These are phyloP conservation scores for Annulohypoxylon moriforme DNA, from an alignment of 495 filamentous ascomycete genomes.

Conservation along the genomic window DNA sequence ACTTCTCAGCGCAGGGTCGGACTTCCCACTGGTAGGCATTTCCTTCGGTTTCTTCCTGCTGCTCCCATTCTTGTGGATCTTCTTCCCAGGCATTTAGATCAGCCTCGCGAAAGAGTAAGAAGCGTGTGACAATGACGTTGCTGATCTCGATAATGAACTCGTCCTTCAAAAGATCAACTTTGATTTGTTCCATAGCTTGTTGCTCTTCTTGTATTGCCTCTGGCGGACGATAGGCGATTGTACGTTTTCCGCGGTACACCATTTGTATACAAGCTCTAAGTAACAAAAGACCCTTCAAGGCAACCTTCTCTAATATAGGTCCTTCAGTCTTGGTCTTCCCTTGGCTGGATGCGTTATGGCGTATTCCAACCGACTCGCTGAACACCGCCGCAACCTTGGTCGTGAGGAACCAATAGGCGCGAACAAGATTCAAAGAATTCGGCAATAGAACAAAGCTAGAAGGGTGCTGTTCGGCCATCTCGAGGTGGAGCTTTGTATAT, in stretches of 20 bases:
- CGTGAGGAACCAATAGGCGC: conserved; percentile 85
- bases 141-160: conserved; percentile 81
- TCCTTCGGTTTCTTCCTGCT: conserved; percentile 79
- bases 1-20: conserved; percentile 88
- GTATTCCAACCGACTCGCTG: conserved; percentile 61
- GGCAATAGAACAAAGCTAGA: conserved; percentile 84
- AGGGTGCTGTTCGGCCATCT: conserved; percentile 80
- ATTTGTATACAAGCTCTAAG: conserved; percentile 86
- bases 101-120: conserved; percentile 85
- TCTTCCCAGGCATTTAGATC: conserved; percentile 93
- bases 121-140: conserved; percentile 83
- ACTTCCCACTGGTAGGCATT: conserved; percentile 90
- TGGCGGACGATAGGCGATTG: conserved; percentile 83
- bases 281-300: conserved; percentile 82
- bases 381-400: conserved; percentile 78
- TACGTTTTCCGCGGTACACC: conserved; percentile 80
- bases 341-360: conserved; percentile 59
- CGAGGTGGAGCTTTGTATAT: conserved; percentile 88
- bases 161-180: conserved; percentile 76
- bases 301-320: conserved; percentile 76
- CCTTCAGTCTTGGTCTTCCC: conserved; percentile 65
- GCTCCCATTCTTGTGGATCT: conserved; percentile 93
- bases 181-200: conserved; percentile 70
- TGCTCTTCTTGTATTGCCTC: conserved; percentile 73
- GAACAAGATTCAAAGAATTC: conserved; percentile 76